Base-by-base conservation (phyloP, 805 yeast species). In the Yueomyces sp. region DNA sequence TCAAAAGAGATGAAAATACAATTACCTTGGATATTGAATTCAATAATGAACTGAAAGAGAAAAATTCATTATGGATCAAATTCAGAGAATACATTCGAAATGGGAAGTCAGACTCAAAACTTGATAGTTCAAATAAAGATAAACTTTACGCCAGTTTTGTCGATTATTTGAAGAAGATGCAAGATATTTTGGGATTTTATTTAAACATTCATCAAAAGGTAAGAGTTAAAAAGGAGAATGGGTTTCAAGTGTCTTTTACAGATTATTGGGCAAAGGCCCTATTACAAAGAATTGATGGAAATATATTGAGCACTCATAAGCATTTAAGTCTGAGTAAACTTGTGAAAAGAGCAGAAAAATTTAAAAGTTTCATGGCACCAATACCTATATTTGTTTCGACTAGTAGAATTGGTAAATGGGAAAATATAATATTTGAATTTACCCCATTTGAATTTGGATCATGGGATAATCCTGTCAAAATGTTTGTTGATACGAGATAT, bases 261-360 rank as follows among this genome's bases (percentile, higher is more conserved):
- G 85, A 79, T 52, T 79, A 78, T 51, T 76, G 83, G 81, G 85
- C 83, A 0, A 64, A 77, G 47, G 84, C 83, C 0, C 60, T 79
- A 34, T 64, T 76, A 3, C 63, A 73, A 45, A 65, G 53, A 34
- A 36, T 53, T 30, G 41, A 53, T 28, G 42, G 54, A 8, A 55
- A 63, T 4, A 47, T 67, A 32, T 48, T 63, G 2, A 65, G 69
- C 3, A 65, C 68, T 11, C 48, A 56, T 2, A 65, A 75, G 0
- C 49, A 73, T 28, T 60, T 73, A 0, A 65, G 71, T 0, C 54
- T 71, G 2, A 55, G 67, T 11, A 48, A 57, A 1, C 49, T 69
- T 36, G 31, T 52, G 9, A 44, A 40, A 8, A 37, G 31, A 7
- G 51, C 52, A 34, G 3, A 40, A 52, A 12, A 64, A 70, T 31